Base-by-base conservation (phyloP, 352 stramenopile genomes). In the Phytopythium aichiense region DNA sequence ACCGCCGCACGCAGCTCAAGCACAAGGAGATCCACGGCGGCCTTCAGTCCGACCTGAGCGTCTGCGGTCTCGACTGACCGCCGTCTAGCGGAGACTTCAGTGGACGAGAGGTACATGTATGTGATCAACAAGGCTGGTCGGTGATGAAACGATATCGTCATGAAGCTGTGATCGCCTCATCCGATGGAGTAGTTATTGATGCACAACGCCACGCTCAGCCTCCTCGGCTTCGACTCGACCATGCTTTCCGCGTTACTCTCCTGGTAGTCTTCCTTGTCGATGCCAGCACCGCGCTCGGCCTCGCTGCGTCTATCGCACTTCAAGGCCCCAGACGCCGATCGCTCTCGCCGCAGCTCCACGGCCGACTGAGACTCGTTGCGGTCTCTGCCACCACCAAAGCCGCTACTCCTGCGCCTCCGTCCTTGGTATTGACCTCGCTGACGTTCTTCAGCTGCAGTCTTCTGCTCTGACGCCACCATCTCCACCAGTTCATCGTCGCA, bases 21-120 rank as follows among this genome's bases (percentile, higher is more conserved):
- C 89, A 95, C 74, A 95, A 95, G 75, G 87, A 92, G 61, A 87
- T 95, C 56, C 82, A 92, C 56, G 83, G 81, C 45, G 87, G 87
- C 2, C 50, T 95, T 20, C 85, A 71, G 64, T 83, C 87, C 8
- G 84, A 95, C 71, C 68, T 89, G 58, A 94, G 84, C 66, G 72
- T 95, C 42, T 95, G 87, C 43, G 87, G 87, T 18, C 74, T 95
- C 30, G 81, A 92, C 61, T 95, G 68, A 60, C 28, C 37, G 53
- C 0, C 33, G 12, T 23, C 5, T 12, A 16, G 3, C 9, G 30
- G 15, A 56, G 15, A 43, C 50, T 18, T 53, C 7, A 18, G 18
- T 9, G 16, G 0, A 11, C 42, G 28, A 25, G 42, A 49, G 42
- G 40, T 46, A 12, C 40, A n/a, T 23, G 15, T 20, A n/a, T 49